Evolutionary conservation across 768 basidiomycete genomes (phyloP).

Genomic region (Leccinum fibrillosum): DNA sequence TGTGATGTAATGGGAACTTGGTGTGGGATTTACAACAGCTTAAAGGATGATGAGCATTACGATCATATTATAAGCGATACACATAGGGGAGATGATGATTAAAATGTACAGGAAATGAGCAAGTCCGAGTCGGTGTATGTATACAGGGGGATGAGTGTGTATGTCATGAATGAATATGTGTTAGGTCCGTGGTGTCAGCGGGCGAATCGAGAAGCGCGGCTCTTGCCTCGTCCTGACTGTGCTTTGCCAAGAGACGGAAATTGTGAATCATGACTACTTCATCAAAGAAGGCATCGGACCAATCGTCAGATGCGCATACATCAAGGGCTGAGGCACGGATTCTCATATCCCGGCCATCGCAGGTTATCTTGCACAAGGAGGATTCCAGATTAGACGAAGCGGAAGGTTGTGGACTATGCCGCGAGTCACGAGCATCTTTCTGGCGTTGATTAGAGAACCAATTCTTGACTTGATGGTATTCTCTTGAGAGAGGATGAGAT

Average conservation of each 20-base stretch:
- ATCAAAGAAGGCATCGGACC: constrained; percentile 62
- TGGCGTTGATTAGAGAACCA: constrained; percentile 69
- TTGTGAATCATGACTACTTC: constrained; percentile 59
- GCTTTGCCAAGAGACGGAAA: constrained; percentile 38
- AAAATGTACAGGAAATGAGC: constrained; percentile 34
- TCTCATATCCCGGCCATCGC: constrained; percentile 41
- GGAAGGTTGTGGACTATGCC: constrained; percentile 34
- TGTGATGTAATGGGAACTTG: constrained; percentile 19
- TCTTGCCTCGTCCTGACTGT: constrained; percentile 36
- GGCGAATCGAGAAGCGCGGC: constrained; percentile 25
- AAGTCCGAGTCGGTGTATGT: constrained; percentile 24
- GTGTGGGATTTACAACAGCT: constrained; percentile 25
- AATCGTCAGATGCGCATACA: constrained; percentile 42
- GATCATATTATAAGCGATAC: constrained; percentile 32
- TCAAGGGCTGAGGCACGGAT: constrained; percentile 48
- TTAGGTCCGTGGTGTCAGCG: constrained; percentile 22
- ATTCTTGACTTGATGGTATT: constrained; percentile 61
- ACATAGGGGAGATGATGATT: constrained; percentile 30
- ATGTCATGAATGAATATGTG: constrained; percentile 24
- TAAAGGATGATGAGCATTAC: constrained; percentile 24
- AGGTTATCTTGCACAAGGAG: constrained; percentile 33
- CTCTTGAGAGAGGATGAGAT: constrained; percentile 32
- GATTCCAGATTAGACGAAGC: constrained; percentile 34
- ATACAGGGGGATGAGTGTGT: constrained; percentile 24
- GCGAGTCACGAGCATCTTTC: constrained; percentile 38